Percentiles rank a stretch among this genome's conserved stretches.
These are phyloP conservation scores for Casuarina glauca DNA, from an alignment of 306 rosid genomes.

Conservation along the genomic window DNA sequence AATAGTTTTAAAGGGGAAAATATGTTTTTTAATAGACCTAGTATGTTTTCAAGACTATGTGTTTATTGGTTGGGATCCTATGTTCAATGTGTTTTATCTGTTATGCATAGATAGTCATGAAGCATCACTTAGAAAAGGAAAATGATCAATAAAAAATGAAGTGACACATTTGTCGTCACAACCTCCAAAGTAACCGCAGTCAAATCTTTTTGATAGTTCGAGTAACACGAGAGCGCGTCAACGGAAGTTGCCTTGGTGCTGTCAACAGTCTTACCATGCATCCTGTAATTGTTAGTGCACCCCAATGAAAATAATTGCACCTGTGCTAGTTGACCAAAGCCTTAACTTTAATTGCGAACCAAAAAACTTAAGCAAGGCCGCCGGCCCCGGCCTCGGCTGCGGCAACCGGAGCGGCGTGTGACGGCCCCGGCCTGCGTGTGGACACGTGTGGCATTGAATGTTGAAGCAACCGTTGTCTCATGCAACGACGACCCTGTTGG, in stretches of 20 bases:
- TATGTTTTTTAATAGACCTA: no score
- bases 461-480: neutral
- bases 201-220: neutral
- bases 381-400: constrained; percentile 43
- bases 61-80: no score
- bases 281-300: neutral
- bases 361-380: constrained; percentile 37
- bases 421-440: constrained; percentile 45
- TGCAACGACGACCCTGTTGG: neutral
- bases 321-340: neutral
- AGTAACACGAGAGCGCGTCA: neutral
- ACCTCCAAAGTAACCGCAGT: neutral
- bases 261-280: neutral
- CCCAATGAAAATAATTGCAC: neutral
- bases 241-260: neutral
- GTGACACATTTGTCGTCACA: neutral
- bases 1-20: no score
- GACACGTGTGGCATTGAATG: constrained; percentile 55
- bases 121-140: no score
- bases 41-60: no score
- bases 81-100: no score
- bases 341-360: neutral
- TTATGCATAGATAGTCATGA: no score
- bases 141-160: no score
- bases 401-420: constrained; percentile 51